Conservation (phyloP, 176 grass and related monocot species). For the Dactylis glomerata region DNA sequence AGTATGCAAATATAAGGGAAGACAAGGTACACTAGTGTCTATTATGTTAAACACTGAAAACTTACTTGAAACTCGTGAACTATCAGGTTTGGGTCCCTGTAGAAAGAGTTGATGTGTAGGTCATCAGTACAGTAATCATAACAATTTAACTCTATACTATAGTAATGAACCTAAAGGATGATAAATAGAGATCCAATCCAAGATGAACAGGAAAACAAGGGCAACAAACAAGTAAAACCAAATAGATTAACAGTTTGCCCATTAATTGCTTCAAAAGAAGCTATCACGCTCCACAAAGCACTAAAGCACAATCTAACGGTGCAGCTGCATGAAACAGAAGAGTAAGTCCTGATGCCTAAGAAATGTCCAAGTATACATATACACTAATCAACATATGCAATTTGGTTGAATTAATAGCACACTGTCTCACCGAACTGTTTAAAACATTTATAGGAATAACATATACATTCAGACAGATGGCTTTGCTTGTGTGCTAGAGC, state of each 20-base stretch:
- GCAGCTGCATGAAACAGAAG: background rate
- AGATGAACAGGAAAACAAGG: background rate
- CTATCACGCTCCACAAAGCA: background rate
- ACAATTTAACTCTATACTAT: slow-evolving; percentile 1
- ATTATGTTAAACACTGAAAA: slow-evolving; percentile 3
- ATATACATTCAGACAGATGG: background rate
- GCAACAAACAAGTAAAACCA: background rate
- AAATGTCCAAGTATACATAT: slow-evolving; percentile 13
- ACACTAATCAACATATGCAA: background rate
- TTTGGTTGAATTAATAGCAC: background rate
- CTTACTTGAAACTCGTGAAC: slow-evolving; percentile 75
- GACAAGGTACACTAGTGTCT: background rate
- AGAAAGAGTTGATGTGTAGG: slow-evolving; percentile 15
- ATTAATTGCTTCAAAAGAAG: background rate
- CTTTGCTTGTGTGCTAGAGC: background rate
- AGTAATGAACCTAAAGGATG: background rate
- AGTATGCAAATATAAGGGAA: background rate
- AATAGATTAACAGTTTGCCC: background rate
- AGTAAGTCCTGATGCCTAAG: background rate
- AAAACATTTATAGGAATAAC: background rate
- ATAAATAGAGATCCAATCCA: background rate
- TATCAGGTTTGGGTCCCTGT: slow-evolving; percentile 64
- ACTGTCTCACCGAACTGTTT: background rate
- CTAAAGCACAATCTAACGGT: background rate
- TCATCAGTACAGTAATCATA: slow-evolving; percentile 15